Evolutionary conservation across 2,329 filamentous ascomycete species (phyloP).

Genomic region (Cucurbitaria berberidis): DNA sequence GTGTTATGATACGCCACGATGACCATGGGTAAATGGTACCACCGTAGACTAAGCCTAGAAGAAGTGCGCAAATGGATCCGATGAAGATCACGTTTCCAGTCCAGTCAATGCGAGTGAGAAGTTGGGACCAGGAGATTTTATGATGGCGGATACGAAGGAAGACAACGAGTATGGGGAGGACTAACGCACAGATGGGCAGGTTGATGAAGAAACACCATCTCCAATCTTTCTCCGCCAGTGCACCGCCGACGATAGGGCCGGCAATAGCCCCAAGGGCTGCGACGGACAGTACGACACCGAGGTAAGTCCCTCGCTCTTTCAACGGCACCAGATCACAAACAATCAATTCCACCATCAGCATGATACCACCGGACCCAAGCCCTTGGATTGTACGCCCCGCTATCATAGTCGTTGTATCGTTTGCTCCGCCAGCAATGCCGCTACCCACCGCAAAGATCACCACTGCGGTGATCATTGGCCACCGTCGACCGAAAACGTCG

Average conservation of each 20-base stretch:
- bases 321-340: conserved; percentile 60
- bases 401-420: conserved; percentile 56
- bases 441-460: conserved; percentile 60
- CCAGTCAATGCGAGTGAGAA: conserved; percentile 49
- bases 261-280: conserved; percentile 36
- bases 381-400: conserved; percentile 64
- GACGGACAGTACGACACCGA: conserved; percentile 34
- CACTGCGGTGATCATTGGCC: conserved; percentile 46
- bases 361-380: conserved; percentile 55
- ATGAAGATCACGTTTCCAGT: conserved; percentile 55
- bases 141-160: conserved; percentile 35
- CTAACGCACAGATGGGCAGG: conserved; percentile 39
- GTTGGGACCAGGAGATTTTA: conserved; percentile 14
- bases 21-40: conserved; percentile 55
- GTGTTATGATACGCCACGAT: conserved; percentile 48
- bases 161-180: conserved; percentile 34
- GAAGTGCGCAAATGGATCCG: conserved; percentile 47
- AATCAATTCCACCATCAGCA: conserved; percentile 56
- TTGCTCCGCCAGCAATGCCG: conserved; percentile 58
- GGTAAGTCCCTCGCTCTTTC: conserved; percentile 52
- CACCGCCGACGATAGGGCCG: conserved; percentile 41
- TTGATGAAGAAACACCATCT: conserved; percentile 55
- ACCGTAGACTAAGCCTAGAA: conserved; percentile 55
- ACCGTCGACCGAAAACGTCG: conserved; percentile 61
- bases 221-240: conserved; percentile 49